Base-by-base conservation (phyloP, 2,329 filamentous ascomycete species). In the Botrytis byssoidea region DNA sequence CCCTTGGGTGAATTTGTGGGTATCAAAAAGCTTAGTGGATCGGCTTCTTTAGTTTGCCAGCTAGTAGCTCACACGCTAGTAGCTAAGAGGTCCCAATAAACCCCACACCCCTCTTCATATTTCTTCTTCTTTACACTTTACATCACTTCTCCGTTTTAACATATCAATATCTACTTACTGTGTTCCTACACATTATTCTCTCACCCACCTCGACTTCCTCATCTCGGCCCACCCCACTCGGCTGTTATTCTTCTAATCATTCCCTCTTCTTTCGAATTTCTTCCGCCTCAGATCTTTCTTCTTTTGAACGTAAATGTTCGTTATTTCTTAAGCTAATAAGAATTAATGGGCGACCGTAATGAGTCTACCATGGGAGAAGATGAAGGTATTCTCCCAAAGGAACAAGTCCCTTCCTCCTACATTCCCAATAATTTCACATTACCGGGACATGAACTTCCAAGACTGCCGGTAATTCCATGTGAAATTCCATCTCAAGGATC, bases 351-450 rank as follows among this genome's bases (percentile, higher is more conserved):
- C n/a, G 29, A 9, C 10, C 10, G 29, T 65, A 16, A 32, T 25
- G 18, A n/a, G 22, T 8, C 6, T 55, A 35, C 8, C 1, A 20
- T 14, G 3, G n/a, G 20, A n/a, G 46, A n/a, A 55, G 25, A 40
- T 9, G 46, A 57, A 5, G 48, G 9, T 18, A 4, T 37, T 40
- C 5, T 7, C 48, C 12, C n/a, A 14, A 42, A 29, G 29, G 35
- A 29, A 14, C 14, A 29, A 22, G 3, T 10, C 10, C 46, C 46
- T 40, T 40, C 46, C 65, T 55, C 46, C 35, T 68, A 55, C 4
- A 68, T 55, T 22, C 65, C 65, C n/a, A 29, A 68, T 68, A 55
- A 68, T n/a, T 68, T 55, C 35, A 68, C 32, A 42, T 29, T 57
- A 32, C 48, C 65, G 10, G 35, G 46, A 42, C n/a, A 18, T 18